Percentiles rank a stretch among this genome's conserved stretches.
These are phyloP conservation scores for Russula compacta DNA, from an alignment of 768 basidiomycete species.

Conservation along the genomic window DNA sequence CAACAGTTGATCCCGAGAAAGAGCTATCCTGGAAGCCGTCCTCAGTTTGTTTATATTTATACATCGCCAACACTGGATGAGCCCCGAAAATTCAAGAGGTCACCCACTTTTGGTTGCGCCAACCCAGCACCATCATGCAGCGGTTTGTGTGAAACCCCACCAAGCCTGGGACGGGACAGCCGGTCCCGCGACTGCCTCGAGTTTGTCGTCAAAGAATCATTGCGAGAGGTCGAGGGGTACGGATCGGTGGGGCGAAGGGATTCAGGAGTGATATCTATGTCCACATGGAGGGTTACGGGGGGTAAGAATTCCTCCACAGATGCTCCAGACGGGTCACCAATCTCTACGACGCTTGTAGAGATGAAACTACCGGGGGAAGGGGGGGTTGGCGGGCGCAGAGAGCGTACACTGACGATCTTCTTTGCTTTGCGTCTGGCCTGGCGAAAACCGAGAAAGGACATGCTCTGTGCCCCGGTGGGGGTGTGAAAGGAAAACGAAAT, in stretches of 20 bases:
- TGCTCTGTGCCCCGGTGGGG: neutral
- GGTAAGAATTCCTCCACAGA: neutral
- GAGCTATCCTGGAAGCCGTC: neutral
- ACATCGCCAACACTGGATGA: neutral
- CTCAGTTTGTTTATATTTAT: neutral
- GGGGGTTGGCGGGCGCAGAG: neutral
- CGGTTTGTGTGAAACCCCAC: neutral
- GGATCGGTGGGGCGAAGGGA: constrained; percentile 11
- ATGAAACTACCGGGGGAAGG: neutral
- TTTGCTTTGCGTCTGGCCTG: constrained; percentile 19
- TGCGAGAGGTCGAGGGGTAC: neutral
- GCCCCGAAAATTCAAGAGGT: neutral
- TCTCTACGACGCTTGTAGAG: constrained; percentile 11
- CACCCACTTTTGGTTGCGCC: neutral
- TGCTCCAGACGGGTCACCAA: constrained; percentile 1
- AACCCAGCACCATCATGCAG: neutral
- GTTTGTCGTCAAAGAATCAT: neutral
- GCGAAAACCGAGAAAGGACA: constrained; percentile 16
- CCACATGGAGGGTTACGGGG: neutral
- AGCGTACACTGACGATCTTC: constrained; percentile 5
- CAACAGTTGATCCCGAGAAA: neutral
- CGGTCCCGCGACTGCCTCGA: neutral
- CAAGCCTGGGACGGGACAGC: neutral
- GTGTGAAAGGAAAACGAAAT: neutral
- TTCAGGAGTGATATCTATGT: constrained; percentile 5